phyloP scores from a whole-genome alignment of 2,329 filamentous ascomycete genomes.

The Boeremia lycopersici region DNA sequence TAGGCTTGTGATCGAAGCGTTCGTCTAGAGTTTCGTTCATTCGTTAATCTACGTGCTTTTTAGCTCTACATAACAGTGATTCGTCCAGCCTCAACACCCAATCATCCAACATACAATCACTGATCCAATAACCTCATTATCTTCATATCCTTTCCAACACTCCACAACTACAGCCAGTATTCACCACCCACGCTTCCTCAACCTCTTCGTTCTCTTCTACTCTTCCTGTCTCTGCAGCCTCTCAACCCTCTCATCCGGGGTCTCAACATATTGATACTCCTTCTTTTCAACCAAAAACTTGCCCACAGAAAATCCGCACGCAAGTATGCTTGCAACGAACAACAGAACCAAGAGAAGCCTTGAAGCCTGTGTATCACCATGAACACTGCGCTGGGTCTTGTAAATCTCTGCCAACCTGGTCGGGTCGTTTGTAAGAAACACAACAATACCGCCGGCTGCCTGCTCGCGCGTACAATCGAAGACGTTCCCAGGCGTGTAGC shows the following conservation, averaged over 20 bases:
- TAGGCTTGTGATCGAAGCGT: no score
- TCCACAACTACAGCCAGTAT: background rate
- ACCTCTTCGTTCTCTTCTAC: background rate
- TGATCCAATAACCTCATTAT: background rate
- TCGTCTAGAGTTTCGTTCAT: no score
- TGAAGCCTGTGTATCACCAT: constrained; percentile 1
- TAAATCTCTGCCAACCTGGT: background rate
- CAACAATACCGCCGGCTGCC: constrained; percentile 6
- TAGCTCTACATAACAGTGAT: no score
- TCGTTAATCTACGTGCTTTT: no score
- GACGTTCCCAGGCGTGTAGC: constrained; percentile 2
- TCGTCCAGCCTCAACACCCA: no score
- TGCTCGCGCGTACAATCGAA: constrained; percentile 12
- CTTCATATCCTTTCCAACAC: background rate
- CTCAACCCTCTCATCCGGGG: constrained; percentile 13
- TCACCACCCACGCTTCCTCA: background rate
- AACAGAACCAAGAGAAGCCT: background rate
- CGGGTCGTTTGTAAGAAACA: background rate
- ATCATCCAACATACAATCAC: no score
- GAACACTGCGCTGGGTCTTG: background rate
- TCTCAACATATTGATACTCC: constrained; percentile 1
- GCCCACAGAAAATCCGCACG: background rate
- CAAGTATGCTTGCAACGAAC: constrained; percentile 4
- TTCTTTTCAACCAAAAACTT: constrained; percentile 2
- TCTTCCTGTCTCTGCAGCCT: constrained; percentile 10